Evolutionary conservation across 148 eudicot genomes (phyloP), one percentile per base, ranked within the genome.

Genomic region (Chenopodium berlandieri): DNA sequence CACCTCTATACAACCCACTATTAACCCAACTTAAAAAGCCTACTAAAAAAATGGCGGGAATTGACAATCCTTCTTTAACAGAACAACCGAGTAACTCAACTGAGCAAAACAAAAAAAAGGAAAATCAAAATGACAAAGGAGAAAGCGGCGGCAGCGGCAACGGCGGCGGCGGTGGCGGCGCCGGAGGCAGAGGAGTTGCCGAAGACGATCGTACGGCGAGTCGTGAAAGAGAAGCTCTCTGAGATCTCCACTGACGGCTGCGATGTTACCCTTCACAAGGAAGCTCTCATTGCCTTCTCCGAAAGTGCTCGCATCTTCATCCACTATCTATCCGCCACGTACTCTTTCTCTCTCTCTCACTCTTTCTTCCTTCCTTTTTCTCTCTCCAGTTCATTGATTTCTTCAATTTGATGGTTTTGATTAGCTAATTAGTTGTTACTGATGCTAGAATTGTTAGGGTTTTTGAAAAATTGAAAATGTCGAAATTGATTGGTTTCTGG

Each of bases 261-360:
- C 47, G 99, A 94, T 44, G 81, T 95, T 50, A 83, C 82, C 23
- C 90, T 95, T 30, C 91, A 89, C 77, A 87, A 83, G 14, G 97
- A 95, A 77, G 90, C 99, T 58, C 89, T 93, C 64, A 80, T 50
- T 13, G 99, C 97, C 6, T 95, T 95, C 89, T 89, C 99, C 54
- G 99, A 95, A 79, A 90, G 94, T 79, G 90, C 93, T 63, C 91
- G 97, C 16, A 89, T 95, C 79, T 95, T 95, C 92, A 95, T 95
- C 80, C 99, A 95, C 75, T 93, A 95, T 81, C 94, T 95, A 76
- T 91, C 99, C 80, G 97, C 99, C 73, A 89, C 95, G 98, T 95
- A 89, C 71, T 47, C 71, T 22, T 65, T 19, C 79, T 63, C 63
- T 56, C 74, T 75, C 63, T 70, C 78, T 75, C 75, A 89, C 71